Evolutionary conservation across 345 rosid genomes (phyloP), one percentile per base, ranked within the genome.

Genomic region (Heritiera fomes): DNA sequence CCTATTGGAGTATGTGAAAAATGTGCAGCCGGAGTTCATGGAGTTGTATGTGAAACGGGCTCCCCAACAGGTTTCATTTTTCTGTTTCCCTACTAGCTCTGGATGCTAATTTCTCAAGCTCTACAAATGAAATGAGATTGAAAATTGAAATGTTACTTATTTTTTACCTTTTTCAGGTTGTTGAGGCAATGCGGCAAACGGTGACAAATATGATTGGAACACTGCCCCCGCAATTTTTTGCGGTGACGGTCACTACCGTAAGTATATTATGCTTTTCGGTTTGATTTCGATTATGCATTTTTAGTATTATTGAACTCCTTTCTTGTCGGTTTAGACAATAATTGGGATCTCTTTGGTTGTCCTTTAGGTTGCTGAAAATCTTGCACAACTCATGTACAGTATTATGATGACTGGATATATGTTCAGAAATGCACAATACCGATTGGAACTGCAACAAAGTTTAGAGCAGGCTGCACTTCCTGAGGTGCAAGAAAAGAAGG

Each of bases 381-480:
- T 96, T 80, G 98, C 99, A 7, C 98, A 96, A 88, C 89, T 96
- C 47, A 94, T 96, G 99, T 92, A 92, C 81, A 92, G 98, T 15
- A 90, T 96, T 23, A 80, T 96, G 92, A 92, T 94, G 97, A 96
- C 98, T 75, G 99, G 99, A 55, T 96, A 96, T 82, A 94, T 96
- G 99, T 94, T 96, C 75, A 88, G 88, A 87, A 96, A 92, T 76
- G 98, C 92, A 53, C 97, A 96, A 50, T 91, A 88, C 79, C 92
- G 98, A 73, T 59, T 96, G 83, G 99, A 96, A 60, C 85, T 96
- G 90, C 98, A 96, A 69, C 94, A 92, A 75, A 89, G 98, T 82
- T 86, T 96, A 87, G 95, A 94, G 84, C 97, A 88, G 80, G 97
- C 86, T 82, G 95, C 97, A 77, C 93, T 94, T 71, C 97, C 95